Base-by-base conservation (phyloP, 176 grass and related monocot genomes). In the Carex littledalei region DNA sequence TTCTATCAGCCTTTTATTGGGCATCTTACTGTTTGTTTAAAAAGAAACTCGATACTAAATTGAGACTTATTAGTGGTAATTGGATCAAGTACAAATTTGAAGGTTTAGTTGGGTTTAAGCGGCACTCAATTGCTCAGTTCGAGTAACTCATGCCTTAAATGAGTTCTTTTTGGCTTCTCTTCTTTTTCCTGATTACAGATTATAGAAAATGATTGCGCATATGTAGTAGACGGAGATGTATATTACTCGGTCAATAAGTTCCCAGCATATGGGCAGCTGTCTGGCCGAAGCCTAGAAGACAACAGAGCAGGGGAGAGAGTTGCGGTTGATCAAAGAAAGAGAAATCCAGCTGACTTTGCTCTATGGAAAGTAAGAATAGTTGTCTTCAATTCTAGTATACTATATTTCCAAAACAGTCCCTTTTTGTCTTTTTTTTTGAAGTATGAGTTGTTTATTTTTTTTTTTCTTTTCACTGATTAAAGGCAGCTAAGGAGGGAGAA, bases 301-400 rank as follows among this genome's bases (percentile, higher is more conserved):
- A 98, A 98, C 90, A 88, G 93, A 88, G 91, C 93, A 71, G 95
- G 95, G 31, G 95, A 98, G 93, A 98, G 95, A 82, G 91, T 98
- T 86, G 76, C 89, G 34, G 85, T 98, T 74, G 93, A 98, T 83
- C 88, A 90, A n/a, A 91, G 95, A 80, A 98, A 98, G 88, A 87
- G 83, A 89, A 93, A 98, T 59, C 91, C 93, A 87, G 92, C 92
- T 91, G 95, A 98, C 88, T 98, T 98, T 92, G 91, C 95, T 81
- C 77, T 98, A 53, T 98, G 95, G 95, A 98, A 98, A 89, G 95
- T 95, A 92, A 85, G 88, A 34, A 56, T 71, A 5, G 7, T 8
- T 15, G 34, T 89, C 7, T 31, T 55, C 12, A 32, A 2, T 78
- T 78, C 49, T 32, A 55, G 24, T 54, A 31, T 32, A 56, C 13